phyloP scores from a whole-genome alignment of 164 flowering plant genomes.

The Piper betle region DNA sequence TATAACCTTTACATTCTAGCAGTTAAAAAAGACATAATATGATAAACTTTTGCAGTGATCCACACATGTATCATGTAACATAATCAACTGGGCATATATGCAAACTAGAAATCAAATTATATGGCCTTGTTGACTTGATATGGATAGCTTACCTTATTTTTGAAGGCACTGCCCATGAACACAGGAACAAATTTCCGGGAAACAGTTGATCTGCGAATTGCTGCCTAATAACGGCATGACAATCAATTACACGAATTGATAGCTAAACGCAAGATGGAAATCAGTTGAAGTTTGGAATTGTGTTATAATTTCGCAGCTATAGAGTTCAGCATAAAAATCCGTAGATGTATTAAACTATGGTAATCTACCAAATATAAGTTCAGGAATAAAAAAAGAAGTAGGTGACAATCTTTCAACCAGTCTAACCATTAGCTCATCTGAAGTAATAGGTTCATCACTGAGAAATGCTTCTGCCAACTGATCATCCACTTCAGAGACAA shows the following conservation, averaged over 20 bases:
- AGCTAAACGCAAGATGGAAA: background rate
- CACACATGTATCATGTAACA: background rate
- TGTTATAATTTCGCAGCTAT: background rate
- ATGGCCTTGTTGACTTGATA: background rate
- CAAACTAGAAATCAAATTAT: background rate
- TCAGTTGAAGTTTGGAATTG: background rate
- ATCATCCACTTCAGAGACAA: constrained; percentile 95
- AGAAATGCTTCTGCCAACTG: constrained; percentile 83
- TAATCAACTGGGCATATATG: too few species aligned
- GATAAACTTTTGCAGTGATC: too few species aligned
- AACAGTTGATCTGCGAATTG: constrained; percentile 88
- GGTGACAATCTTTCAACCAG: background rate
- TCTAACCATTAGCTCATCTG: constrained; percentile 74
- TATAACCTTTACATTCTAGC: background rate
- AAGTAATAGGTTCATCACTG: constrained; percentile 77
- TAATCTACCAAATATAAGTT: too few species aligned
- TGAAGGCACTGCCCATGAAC: constrained; percentile 99
- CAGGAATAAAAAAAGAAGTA: background rate
- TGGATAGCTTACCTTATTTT: constrained; percentile 62
- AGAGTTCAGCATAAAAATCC: background rate
- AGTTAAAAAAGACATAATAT: too few species aligned
- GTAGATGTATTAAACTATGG: too few species aligned
- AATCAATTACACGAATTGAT: background rate
- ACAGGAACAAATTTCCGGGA: constrained; percentile 88
- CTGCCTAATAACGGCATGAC: constrained; percentile 39